phyloP scores from a whole-genome alignment of 1,284 basidiomycete genomes.

The Ceratobasidium sp. region DNA sequence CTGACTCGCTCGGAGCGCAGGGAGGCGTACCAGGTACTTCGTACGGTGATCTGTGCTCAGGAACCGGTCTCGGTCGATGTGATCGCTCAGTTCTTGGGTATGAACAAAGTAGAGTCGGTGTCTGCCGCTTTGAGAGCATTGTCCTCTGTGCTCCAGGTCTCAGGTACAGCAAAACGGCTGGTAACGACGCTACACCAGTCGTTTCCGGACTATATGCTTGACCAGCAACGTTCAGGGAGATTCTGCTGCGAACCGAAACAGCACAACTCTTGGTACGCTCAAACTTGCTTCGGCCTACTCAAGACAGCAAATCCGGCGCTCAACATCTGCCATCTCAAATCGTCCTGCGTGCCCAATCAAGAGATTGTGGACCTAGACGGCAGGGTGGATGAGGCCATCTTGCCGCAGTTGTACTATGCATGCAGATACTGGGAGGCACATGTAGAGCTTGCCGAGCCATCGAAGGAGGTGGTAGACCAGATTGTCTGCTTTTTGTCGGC shows the following conservation, averaged over 20 bases:
- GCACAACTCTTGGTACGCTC: neutral
- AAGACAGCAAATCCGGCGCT: neutral
- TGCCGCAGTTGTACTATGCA: neutral
- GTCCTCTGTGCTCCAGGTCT: neutral
- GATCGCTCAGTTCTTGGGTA: neutral
- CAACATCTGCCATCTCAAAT: constrained; percentile 21
- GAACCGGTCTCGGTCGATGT: neutral
- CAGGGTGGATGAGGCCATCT: neutral
- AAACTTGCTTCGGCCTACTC: constrained; percentile 1
- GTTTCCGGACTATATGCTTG: constrained; percentile 8
- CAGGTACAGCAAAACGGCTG: neutral
- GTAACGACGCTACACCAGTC: constrained; percentile 19
- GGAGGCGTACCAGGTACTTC: neutral
- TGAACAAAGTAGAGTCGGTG: neutral
- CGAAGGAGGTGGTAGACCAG: neutral
- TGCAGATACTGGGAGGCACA: neutral
- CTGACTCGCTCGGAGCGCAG: neutral
- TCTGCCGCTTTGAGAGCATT: neutral
- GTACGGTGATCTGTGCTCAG: constrained; percentile 1
- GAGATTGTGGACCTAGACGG: neutral
- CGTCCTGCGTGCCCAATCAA: neutral
- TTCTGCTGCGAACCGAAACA: neutral
- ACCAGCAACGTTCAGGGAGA: neutral
- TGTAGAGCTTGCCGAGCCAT: too few species aligned
- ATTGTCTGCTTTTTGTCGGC: neutral